A percentile compares a stretch with the other conserved stretches of the same genome.
Conservation (phyloP, 352 stramenopile species). For the Globisporangium nagaii region DNA sequence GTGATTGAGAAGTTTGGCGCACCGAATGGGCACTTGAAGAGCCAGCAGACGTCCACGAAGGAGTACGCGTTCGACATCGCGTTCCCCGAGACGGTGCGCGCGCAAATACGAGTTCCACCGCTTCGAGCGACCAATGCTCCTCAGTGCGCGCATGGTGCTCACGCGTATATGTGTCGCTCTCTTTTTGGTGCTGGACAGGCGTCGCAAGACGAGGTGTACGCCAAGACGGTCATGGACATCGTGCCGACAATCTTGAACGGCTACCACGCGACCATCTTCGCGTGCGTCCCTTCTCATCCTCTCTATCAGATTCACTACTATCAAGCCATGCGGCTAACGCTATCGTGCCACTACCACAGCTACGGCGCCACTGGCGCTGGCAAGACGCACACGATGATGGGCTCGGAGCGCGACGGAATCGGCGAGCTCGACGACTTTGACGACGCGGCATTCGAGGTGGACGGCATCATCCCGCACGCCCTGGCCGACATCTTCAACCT, state of each 20-base stretch:
- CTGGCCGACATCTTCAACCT: constrained; percentile 60
- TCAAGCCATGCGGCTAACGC: too few relatives aligned
- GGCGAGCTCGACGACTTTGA: constrained; percentile 37
- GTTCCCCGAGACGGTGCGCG: constrained; percentile 29
- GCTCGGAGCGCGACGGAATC: constrained; percentile 47
- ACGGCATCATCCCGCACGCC: constrained; percentile 82
- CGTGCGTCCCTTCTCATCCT: too few relatives aligned
- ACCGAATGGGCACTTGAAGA: constrained; percentile 41
- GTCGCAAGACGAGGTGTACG: constrained; percentile 49
- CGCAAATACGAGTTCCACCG: too few relatives aligned
- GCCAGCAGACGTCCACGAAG: constrained; percentile 44
- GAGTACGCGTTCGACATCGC: constrained; percentile 63
- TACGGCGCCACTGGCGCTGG: constrained; percentile 57
- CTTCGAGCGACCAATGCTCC: neutral
- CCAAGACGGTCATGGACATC: constrained; percentile 53
- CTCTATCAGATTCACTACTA: too few relatives aligned
- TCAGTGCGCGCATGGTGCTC: neutral
- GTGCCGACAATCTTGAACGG: constrained; percentile 65
- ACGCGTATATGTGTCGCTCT: neutral
- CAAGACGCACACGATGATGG: constrained; percentile 77
- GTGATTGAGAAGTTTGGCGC: constrained; percentile 55
- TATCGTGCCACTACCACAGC: constrained; percentile 1
- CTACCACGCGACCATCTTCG: constrained; percentile 82
- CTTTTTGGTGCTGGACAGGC: constrained; percentile 8
- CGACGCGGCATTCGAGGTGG: constrained; percentile 33